phyloP scores from a whole-genome alignment of 345 rosid species.

The Nephelium lappaceum region DNA sequence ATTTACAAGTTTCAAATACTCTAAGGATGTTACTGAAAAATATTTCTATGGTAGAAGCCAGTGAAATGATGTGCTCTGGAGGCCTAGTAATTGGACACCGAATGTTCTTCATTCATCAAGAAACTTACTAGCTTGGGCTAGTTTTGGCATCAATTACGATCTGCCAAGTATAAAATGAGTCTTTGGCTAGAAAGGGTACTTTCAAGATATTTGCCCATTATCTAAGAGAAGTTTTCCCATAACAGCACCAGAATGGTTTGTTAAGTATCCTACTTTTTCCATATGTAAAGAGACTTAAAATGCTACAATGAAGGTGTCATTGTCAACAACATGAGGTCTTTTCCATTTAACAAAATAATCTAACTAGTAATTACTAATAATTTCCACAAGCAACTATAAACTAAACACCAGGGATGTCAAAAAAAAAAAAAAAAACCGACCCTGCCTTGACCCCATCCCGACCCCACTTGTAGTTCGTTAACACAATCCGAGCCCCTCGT shows the following conservation, averaged over 20 bases:
- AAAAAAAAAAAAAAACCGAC: too few species aligned
- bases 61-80: neutral
- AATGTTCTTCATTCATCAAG: neutral
- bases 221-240: neutral
- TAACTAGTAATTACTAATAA: neutral
- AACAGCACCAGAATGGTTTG: neutral
- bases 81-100: neutral
- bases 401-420: neutral
- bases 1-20: neutral
- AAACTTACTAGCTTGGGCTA: neutral
- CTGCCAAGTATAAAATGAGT: neutral
- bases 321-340: slow-evolving; percentile 1
- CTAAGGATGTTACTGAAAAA: neutral
- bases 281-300: neutral
- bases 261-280: neutral
- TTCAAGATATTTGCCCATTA: neutral
- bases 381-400: neutral
- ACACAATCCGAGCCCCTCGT: neutral
- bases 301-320: neutral
- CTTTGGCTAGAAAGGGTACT: neutral
- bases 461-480: too few species aligned
- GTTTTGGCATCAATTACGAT: neutral
- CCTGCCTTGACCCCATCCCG: too few species aligned
- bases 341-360: neutral
- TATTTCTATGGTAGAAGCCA: neutral